A percentile compares a stretch with the other conserved stretches of the same genome.
phyloP scores from a whole-genome alignment of 306 rosid genomes.

The Arachis stenosperma region DNA sequence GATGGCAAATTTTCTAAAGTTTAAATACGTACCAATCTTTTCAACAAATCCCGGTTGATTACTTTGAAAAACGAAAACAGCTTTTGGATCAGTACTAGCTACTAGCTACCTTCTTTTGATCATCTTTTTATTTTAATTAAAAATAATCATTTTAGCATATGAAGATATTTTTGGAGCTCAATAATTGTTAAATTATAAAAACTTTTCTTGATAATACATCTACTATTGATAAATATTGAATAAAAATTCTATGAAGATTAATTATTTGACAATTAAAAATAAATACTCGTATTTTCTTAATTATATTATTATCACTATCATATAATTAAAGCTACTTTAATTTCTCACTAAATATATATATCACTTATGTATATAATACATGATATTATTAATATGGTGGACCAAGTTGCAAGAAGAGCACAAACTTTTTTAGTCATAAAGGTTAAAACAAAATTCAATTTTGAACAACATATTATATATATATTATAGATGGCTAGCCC shows the following conservation, averaged over 20 bases:
- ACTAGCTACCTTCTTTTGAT: background rate
- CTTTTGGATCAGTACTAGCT: background rate
- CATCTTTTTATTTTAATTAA: background rate
- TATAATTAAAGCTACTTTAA: no score
- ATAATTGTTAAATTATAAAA: no score
- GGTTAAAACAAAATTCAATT: background rate
- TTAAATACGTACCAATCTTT: conserved; percentile 13
- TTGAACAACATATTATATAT: conserved; percentile 1
- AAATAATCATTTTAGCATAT: no score
- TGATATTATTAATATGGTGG: conserved; percentile 31
- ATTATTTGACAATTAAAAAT: no score
- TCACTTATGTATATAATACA: background rate
- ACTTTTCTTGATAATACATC: no score
- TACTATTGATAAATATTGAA: no score
- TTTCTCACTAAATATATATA: background rate
- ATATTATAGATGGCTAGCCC: conserved; percentile 17
- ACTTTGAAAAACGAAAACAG: background rate
- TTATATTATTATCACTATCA: no score
- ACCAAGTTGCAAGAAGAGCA: conserved; percentile 31
- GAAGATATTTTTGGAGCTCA: no score
- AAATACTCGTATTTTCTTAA: no score
- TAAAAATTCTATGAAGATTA: no score
- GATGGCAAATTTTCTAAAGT: conserved; percentile 40
- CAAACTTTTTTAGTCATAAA: conserved; percentile 32
- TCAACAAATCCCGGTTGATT: conserved; percentile 21